Conservation (phyloP, 345 rosid genomes). For the Viola odorata region DNA sequence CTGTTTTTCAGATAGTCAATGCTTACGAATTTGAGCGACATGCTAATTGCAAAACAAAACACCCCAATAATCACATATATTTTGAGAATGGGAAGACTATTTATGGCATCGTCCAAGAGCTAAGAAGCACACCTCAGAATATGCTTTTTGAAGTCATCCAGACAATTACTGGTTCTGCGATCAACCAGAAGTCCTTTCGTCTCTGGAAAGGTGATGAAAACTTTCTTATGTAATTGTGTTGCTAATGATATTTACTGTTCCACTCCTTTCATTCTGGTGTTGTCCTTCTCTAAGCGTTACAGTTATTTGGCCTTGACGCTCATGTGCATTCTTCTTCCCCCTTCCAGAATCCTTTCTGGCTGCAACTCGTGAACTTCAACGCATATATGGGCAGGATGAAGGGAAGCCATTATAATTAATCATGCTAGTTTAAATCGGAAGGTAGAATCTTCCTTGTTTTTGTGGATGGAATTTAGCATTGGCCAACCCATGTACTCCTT, state of each 20-base stretch:
- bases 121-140: constrained; percentile 50
- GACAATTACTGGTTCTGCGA: constrained; percentile 49
- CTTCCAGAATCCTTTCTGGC: constrained; percentile 44
- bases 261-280: neutral
- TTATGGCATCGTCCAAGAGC: constrained; percentile 55
- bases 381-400: constrained; percentile 50
- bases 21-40: constrained; percentile 58
- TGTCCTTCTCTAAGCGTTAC: neutral
- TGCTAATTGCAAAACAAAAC: constrained; percentile 59
- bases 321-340: constrained; percentile 4
- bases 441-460: constrained; percentile 31
- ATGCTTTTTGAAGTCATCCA: constrained; percentile 51
- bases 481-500: constrained; percentile 19
- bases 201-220: constrained; percentile 52
- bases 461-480: constrained; percentile 28
- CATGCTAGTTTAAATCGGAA: constrained; percentile 24
- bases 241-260: constrained; percentile 1
- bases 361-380: constrained; percentile 58
- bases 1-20: constrained; percentile 34
- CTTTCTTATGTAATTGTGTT: constrained; percentile 1
- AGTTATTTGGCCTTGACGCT: neutral
- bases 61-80: constrained; percentile 56
- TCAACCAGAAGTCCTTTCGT: constrained; percentile 48
- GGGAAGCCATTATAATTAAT: constrained; percentile 27
- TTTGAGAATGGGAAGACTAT: constrained; percentile 58